A percentile compares a stretch with the other conserved stretches of the same genome.
These are phyloP conservation scores for Cucurbita moschata DNA, from an alignment of 306 rosid species.

Conservation along the genomic window DNA sequence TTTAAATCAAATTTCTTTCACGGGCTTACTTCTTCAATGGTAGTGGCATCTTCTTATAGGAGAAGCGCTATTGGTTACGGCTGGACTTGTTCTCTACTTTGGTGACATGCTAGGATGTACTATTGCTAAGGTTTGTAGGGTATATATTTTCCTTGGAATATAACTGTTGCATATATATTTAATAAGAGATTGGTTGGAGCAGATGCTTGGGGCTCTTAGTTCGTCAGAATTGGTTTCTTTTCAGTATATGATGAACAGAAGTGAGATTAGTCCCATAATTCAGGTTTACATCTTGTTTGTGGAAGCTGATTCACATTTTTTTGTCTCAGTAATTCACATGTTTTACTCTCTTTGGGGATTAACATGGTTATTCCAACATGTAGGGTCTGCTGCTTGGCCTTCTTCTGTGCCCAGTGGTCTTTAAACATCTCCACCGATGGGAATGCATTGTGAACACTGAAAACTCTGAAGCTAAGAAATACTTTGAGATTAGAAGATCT, in stretches of 20 bases:
- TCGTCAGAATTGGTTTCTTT: constrained; percentile 27
- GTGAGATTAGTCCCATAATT: constrained; percentile 62
- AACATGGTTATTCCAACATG: constrained; percentile 16
- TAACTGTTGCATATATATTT: constrained; percentile 9
- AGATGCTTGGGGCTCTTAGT: constrained; percentile 41
- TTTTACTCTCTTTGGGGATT: constrained; percentile 13
- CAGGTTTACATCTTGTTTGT: constrained; percentile 46
- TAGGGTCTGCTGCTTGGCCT: constrained; percentile 92
- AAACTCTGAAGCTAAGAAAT: constrained; percentile 33
- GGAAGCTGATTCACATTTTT: constrained; percentile 12
- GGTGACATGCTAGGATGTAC: constrained; percentile 75
- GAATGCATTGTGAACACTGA: constrained; percentile 30
- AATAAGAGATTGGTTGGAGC: constrained; percentile 15
- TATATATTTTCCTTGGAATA: background rate
- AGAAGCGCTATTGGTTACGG: constrained; percentile 67
- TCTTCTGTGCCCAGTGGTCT: constrained; percentile 56
- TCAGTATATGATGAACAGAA: constrained; percentile 44
- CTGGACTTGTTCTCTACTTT: constrained; percentile 80
- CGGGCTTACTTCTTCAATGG: constrained; percentile 7
- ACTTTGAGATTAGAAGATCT: constrained; percentile 43
- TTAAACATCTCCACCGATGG: constrained; percentile 48
- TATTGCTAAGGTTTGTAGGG: constrained; percentile 42
- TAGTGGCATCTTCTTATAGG: constrained; percentile 28
- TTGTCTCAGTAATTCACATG: constrained; percentile 3
- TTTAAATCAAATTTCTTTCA: background rate